Evolutionary conservation across 371 early-diverging fungal genomes (phyloP).

Genomic region (Circinella umbellata): DNA sequence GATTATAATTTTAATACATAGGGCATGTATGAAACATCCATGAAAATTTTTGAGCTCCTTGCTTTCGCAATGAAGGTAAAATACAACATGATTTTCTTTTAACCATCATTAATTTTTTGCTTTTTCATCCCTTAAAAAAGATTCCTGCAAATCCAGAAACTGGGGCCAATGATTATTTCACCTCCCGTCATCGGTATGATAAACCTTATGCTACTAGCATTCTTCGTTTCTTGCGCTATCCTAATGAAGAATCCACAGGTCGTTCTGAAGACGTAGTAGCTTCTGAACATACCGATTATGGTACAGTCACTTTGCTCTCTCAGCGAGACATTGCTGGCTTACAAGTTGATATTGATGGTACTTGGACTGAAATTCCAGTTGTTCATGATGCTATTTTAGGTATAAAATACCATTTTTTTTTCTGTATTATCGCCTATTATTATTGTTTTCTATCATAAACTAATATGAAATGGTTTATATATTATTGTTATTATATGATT

Average conservation of each 20-base stretch:
- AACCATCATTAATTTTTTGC: background rate
- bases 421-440: background rate
- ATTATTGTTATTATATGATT: background rate
- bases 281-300: constrained; percentile 60
- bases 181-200: constrained; percentile 55
- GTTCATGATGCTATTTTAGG: constrained; percentile 51
- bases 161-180: constrained; percentile 61
- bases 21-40: background rate
- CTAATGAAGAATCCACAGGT: constrained; percentile 38
- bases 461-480: background rate
- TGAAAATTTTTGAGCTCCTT: constrained; percentile 2
- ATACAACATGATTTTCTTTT: too few species aligned
- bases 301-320: constrained; percentile 63
- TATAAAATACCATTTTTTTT: background rate
- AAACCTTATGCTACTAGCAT: constrained; percentile 30
- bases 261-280: constrained; percentile 26
- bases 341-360: constrained; percentile 43
- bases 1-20: background rate
- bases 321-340: constrained; percentile 66
- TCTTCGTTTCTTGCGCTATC: constrained; percentile 64
- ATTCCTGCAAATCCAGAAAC: constrained; percentile 19
- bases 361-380: constrained; percentile 59
- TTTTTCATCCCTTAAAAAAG: background rate
- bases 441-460: background rate
- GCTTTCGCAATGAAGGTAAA: background rate